phyloP scores from a whole-genome alignment of 2,329 filamentous ascomycete genomes.

The Fusarium haematococcum region DNA sequence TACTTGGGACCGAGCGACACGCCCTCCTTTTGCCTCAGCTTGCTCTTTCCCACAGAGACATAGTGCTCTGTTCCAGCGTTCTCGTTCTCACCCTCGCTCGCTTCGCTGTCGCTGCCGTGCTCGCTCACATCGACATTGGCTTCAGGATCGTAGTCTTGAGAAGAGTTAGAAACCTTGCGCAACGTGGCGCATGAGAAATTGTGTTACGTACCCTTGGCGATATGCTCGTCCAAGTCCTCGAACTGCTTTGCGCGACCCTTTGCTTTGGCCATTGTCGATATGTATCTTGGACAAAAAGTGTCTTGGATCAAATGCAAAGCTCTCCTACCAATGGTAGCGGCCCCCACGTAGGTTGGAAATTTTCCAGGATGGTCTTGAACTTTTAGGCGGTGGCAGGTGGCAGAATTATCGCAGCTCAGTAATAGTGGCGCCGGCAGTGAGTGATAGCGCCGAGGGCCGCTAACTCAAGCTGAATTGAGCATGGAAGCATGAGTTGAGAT shows the following conservation, averaged over 20 bases:
- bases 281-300: slow-evolving; percentile 27
- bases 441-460: slow-evolving; percentile 20
- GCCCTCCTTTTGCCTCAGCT: slow-evolving; percentile 78
- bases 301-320: slow-evolving; percentile 25
- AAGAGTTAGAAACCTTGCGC: slow-evolving; percentile 22
- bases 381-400: slow-evolving; percentile 64
- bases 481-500: slow-evolving; percentile 2
- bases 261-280: slow-evolving; percentile 61
- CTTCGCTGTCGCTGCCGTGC: slow-evolving; percentile 62
- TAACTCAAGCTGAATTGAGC: slow-evolving; percentile 11
- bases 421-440: background rate
- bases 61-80: slow-evolving; percentile 87
- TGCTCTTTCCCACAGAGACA: slow-evolving; percentile 83
- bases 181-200: background rate
- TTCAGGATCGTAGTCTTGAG: slow-evolving; percentile 81
- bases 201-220: slow-evolving; percentile 66
- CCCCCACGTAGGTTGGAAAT: slow-evolving; percentile 49
- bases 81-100: slow-evolving; percentile 61
- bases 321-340: slow-evolving; percentile 16
- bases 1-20: slow-evolving; percentile 82
- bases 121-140: slow-evolving; percentile 69
- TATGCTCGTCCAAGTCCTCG: slow-evolving; percentile 71
- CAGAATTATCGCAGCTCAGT: slow-evolving; percentile 51
- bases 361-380: slow-evolving; percentile 53
- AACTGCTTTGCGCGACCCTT: slow-evolving; percentile 70